Conservation (phyloP, 116 monocot species). For the Zostera marina region DNA sequence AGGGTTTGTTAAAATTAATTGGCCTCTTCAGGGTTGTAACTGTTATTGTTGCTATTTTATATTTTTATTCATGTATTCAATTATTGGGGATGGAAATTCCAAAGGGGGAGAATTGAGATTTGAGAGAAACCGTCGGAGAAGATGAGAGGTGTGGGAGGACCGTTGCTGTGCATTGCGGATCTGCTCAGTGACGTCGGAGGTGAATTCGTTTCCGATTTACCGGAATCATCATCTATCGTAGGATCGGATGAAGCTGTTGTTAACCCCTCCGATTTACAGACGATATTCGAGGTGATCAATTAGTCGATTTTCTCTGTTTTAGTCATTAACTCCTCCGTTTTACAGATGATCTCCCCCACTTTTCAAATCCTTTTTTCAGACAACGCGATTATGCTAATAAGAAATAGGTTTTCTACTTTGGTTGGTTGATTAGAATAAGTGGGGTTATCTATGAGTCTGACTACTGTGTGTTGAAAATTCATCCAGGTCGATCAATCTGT, state of each 20-base stretch:
- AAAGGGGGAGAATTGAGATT: neutral
- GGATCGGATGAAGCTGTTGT: neutral
- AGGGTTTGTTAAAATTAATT: too few species aligned
- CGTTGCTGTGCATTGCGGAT: conserved; percentile 89
- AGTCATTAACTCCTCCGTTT: neutral
- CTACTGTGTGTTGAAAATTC: too few species aligned
- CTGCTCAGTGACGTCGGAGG: conserved; percentile 76
- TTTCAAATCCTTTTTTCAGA: too few species aligned
- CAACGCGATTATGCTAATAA: too few species aligned
- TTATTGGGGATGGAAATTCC: neutral
- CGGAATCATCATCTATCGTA: neutral
- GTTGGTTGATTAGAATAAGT: too few species aligned
- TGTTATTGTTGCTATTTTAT: too few species aligned
- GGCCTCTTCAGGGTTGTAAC: too few species aligned
- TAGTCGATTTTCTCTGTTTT: neutral
- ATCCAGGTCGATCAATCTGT: too few species aligned
- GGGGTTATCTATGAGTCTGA: too few species aligned
- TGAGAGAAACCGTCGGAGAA: neutral
- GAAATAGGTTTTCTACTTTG: too few species aligned
- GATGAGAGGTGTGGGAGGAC: conserved; percentile 80
- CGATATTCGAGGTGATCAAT: conserved; percentile 43
- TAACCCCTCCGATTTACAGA: conserved; percentile 39
- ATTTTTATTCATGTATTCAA: neutral
- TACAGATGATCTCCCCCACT: neutral
- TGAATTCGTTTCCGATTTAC: conserved; percentile 12